A percentile compares a stretch with the other conserved stretches of the same genome.
phyloP scores from a whole-genome alignment of 257 asterid species.

The Jacaranda mimosifolia region DNA sequence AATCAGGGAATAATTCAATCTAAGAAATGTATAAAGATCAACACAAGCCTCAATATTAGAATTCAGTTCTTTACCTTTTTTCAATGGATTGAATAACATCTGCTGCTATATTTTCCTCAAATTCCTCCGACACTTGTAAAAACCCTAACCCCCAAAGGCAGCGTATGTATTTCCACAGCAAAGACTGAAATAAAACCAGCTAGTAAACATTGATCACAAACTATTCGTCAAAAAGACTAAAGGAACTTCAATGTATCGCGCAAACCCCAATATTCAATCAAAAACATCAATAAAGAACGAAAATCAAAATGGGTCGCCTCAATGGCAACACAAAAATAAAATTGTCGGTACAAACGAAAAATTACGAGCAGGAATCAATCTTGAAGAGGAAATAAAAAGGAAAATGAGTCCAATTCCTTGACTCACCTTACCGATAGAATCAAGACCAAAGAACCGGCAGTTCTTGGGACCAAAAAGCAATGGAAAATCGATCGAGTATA shows the following conservation, averaged over 20 bases:
- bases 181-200: conserved; percentile 27
- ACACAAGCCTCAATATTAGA: conserved; percentile 42
- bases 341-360: conserved; percentile 9
- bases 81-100: conserved; percentile 30
- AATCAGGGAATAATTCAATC: not conserved
- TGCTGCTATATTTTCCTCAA: conserved; percentile 1
- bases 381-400: not conserved
- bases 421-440: conserved; percentile 34
- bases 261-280: conserved; percentile 9
- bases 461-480: not conserved
- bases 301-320: conserved; percentile 8
- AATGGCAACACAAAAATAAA: conserved; percentile 23
- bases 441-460: conserved; percentile 9
- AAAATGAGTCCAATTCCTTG: conserved; percentile 1
- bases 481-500: not conserved
- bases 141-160: conserved; percentile 44
- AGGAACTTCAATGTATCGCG: conserved; percentile 22
- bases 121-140: conserved; percentile 17
- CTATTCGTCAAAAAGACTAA: conserved; percentile 35
- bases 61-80: conserved; percentile 24
- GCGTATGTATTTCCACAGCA: conserved; percentile 36
- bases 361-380: conserved; percentile 1
- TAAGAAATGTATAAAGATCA: not conserved
- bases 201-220: conserved; percentile 14
- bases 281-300: conserved; percentile 2